Evolutionary conservation across 2,329 filamentous ascomycete species (phyloP).

Genomic region (Aspergillus sp.): DNA sequence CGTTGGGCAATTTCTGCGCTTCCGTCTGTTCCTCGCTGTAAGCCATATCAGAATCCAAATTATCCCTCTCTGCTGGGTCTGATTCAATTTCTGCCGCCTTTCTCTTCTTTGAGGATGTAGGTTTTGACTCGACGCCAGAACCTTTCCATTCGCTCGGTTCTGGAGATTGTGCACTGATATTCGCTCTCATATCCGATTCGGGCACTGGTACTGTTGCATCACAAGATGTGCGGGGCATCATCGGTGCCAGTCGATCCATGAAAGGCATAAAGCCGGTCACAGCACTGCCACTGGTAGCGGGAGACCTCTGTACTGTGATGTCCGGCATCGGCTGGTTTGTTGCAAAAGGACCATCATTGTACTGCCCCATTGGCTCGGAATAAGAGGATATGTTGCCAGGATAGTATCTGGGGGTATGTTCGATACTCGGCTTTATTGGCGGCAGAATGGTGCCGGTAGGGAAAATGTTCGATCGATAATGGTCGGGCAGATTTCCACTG

Average conservation of each 20-base stretch:
- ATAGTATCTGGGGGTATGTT: not conserved
- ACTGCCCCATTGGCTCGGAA: constrained; percentile 5
- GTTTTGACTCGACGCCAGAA: not conserved
- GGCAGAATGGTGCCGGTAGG: not conserved
- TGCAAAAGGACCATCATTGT: constrained; percentile 25
- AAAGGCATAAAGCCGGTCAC: not conserved
- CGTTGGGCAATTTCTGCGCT: not conserved
- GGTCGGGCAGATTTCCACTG: constrained; percentile 8
- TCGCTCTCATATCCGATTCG: not conserved
- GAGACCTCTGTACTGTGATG: not conserved
- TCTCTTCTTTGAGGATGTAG: constrained; percentile 22
- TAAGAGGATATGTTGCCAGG: not conserved
- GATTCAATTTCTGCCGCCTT: constrained; percentile 31
- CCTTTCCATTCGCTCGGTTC: not conserved
- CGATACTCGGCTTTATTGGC: not conserved
- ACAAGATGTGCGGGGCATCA: constrained; percentile 3
- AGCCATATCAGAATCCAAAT: not conserved
- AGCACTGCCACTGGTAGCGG: not conserved
- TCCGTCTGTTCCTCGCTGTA: not conserved
- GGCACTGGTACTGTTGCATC: not conserved
- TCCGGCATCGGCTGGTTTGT: not conserved
- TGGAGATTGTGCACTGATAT: not conserved
- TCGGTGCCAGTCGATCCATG: constrained; percentile 7
- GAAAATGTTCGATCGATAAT: not conserved
- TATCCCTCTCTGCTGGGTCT: not conserved